Evolutionary conservation across 768 basidiomycete species (phyloP), one percentile per base, ranked within the genome.

Genomic region (Gloeostereum incarnatum): DNA sequence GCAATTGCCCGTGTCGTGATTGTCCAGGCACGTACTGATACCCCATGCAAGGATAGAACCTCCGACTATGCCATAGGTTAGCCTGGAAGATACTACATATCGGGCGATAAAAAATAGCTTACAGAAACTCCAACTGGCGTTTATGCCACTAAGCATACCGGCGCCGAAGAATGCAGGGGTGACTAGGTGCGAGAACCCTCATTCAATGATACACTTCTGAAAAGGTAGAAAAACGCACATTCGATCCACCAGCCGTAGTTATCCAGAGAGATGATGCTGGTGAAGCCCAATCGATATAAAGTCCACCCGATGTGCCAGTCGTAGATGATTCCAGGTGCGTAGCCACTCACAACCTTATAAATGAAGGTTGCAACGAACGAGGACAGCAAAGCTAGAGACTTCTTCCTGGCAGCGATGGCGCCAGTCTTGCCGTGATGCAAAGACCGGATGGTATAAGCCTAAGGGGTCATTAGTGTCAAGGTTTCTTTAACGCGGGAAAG

Each of bases 241-340:
- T 74, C 69, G 40, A 74, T 58, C 35, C 51, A 61, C 71, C 75
- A 78, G n/a, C 75, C 72, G 41, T 65, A 75, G 49, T 75, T 75
- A 36, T 78, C 78, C 35, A 75, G 55, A 10, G 58, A 58, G 44
- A 80, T 78, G 51, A 77, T 75, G 45, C 66, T 65, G 7, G 66
- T 71, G 60, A 73, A 77, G n/a, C 74, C 77, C 18, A 77, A 46
- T 30, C 71, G 62, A 52, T 65, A 75, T 16, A 77, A 59, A 11
- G 71, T 70, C 70, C 75, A 78, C 40, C 74, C 75, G 36, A 75
- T 64, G 45, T 79, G 77, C 76, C 75, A 79, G 48, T 79, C 77
- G 48, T 66, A 76, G 13, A 71, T 50, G 22, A 79, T 46, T n/a
- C 76, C 76, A 18, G 76, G 78, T n/a, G 71, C 69, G 53, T 79